Evolutionary conservation across 805 yeast species (phyloP), one percentile per base, ranked within the genome.

Genomic region (Schwanniomyces pseudopolymorphus): DNA sequence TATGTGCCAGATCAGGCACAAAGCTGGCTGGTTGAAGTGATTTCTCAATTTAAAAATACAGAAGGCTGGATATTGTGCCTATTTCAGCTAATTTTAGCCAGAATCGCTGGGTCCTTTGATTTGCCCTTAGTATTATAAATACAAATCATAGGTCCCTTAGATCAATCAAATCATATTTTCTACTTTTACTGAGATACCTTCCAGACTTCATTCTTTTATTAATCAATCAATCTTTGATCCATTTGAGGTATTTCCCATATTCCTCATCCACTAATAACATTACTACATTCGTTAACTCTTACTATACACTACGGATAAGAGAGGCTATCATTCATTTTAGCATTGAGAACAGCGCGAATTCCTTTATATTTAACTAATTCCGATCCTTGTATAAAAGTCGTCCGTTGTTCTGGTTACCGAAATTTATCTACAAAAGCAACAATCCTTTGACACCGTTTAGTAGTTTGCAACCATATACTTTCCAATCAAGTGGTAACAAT

Each of bases 381-480:
- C 20, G 28, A 25, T 17, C 13, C 24, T 39, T 28, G 24, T 20
- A 27, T 26, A 26, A 39, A 22, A 17, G 28, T 17, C 40, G 40
- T 27, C 25, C 33, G 45, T 42, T 42, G 45, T 25, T 42, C 45
- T 42, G 45, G 45, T 42, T 42, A 42, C 45, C 40, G 28, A 25
- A 17, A 17, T 37, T 37, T 22, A 37, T 24, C 19, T 14, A 37
- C 26, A 21, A 17, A 37, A 37, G 28, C 28, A 37, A 24, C 28
- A 37, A 22, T 37, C 40, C 19, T 14, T 22, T 22, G 24, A 22
- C 20, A 37, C n/a, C n/a, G 13, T 17, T 10, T 37, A n/a, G 14
- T 17, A 17, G 27, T 47, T 43, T 47, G 45, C 50, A 47, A 39
- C 47, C 47, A 45, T 42, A 41, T 19, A 35, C 38, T 35, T 24